These are phyloP conservation scores for Porphyrellus cyaneotinctus DNA, from an alignment of 768 basidiomycete species.

Conservation along the genomic window DNA sequence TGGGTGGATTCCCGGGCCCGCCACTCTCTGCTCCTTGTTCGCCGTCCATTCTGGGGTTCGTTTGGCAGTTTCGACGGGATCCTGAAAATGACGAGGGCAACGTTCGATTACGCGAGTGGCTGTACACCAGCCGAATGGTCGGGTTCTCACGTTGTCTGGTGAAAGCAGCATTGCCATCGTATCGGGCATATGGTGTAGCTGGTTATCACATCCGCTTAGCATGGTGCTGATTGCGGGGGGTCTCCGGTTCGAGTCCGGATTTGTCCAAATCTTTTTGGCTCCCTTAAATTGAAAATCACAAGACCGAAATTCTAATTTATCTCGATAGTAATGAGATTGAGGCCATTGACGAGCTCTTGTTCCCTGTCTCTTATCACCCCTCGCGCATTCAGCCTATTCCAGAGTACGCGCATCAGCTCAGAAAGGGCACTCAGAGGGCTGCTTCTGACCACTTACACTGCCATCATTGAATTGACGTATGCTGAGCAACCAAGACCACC, in stretches of 20 bases:
- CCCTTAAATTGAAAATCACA: neutral
- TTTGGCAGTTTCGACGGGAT: constrained; percentile 15
- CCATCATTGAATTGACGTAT: constrained; percentile 15
- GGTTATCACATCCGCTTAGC: constrained; percentile 41
- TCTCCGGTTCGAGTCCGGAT: constrained; percentile 40
- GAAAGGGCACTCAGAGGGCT: neutral
- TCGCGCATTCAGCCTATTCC: constrained; percentile 13
- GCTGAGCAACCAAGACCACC: neutral
- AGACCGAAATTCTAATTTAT: neutral
- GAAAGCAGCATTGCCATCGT: neutral
- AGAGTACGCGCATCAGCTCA: neutral
- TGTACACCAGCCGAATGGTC: constrained; percentile 5
- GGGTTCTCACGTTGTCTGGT: constrained; percentile 4
- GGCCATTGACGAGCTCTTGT: neutral
- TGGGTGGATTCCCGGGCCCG: neutral
- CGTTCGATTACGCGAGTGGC: constrained; percentile 27
- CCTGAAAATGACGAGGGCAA: constrained; percentile 26
- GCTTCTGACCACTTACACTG: constrained; percentile 2
- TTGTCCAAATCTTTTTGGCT: constrained; percentile 30
- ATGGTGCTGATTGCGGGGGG: constrained; percentile 34
- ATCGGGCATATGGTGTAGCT: constrained; percentile 39
- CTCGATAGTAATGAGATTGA: constrained; percentile 1
- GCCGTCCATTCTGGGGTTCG: constrained; percentile 22
- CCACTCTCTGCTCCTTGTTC: constrained; percentile 11
- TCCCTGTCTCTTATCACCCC: constrained; percentile 1